Base-by-base conservation (phyloP, 805 yeast species). In the Zygoascus ofunaensis region DNA sequence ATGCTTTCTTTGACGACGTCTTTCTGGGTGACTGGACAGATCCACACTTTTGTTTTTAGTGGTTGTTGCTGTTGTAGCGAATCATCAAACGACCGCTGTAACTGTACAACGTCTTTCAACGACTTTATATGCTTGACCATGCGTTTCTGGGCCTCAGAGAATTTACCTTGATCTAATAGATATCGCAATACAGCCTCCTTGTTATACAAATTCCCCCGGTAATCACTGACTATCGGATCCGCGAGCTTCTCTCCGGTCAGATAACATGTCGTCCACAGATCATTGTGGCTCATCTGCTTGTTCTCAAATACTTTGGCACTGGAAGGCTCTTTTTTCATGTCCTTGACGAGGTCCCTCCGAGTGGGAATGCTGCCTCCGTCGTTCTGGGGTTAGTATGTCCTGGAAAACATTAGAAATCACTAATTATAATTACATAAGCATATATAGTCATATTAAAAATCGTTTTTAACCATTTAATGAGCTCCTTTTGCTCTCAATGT, bases 321-420 rank as follows among this genome's bases (percentile, higher is more conserved):
- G 4, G 60, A 46, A 14, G 44, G 48, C 8, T 46, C 58, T 26
- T 45, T 49, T 1, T 43, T 24, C 7, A 42, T 56, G 17, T 45
- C 49, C 32, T 53, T 59, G 14, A 63, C 60, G 8, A 76, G 70
- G 50, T 80, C 83, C 48, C 70, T 68, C 23, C 84, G 64, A 36
- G 73, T 72, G 15, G 81, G 80, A 20, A 82, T 77, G 1, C 84
- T 72, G 4, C 87, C 87, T 20, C 90, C 90, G 57, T 82, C 90
- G 38, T 56, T 56, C 60, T 57, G 39, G 14, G 10, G 10, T 22
- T 36, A 23, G 38, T 33, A 37, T n/a, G 26, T 22, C 15, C 22
- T 8, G 7, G 28, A 15, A 17, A 20, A 10, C 26, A 19, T 5
- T 4, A 26, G 36, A 28, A 15, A 34, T 8, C 7, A 34, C 15